Percentiles rank a stretch among this genome's conserved stretches.
These are phyloP conservation scores for Monilinia polystroma DNA, from an alignment of 2,329 filamentous ascomycete genomes.

Conservation along the genomic window DNA sequence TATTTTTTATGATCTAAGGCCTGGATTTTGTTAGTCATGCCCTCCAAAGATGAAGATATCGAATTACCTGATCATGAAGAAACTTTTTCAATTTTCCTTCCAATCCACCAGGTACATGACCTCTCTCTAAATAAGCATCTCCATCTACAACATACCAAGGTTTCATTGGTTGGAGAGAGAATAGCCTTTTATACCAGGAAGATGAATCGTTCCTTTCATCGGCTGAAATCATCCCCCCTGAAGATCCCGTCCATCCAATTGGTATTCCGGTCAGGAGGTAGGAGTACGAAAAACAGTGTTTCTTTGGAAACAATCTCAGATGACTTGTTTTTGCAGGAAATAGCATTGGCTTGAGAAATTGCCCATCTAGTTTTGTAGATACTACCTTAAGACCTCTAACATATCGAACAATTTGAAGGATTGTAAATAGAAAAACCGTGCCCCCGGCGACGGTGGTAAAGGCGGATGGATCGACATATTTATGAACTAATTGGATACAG, in stretches of 20 bases:
- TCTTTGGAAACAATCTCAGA: slow-evolving; percentile 63
- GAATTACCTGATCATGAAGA: slow-evolving; percentile 53
- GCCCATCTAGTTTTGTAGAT: slow-evolving; percentile 21
- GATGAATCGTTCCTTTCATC: slow-evolving; percentile 34
- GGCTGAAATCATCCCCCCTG: slow-evolving; percentile 56
- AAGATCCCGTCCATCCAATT: slow-evolving; percentile 57
- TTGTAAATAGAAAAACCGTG: slow-evolving; percentile 20
- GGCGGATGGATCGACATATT: slow-evolving; percentile 24
- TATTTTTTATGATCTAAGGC: slow-evolving; percentile 58
- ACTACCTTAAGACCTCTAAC: slow-evolving; percentile 25
- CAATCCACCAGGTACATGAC: slow-evolving; percentile 52
- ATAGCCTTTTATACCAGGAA: slow-evolving; percentile 37
- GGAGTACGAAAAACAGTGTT: slow-evolving; percentile 67
- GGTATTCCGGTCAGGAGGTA: slow-evolving; percentile 70
- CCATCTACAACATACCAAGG: slow-evolving; percentile 58
- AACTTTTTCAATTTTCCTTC: slow-evolving; percentile 62
- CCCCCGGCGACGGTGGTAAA: slow-evolving; percentile 22
- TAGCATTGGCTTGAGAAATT: slow-evolving; percentile 48
- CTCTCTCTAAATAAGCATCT: slow-evolving; percentile 60
- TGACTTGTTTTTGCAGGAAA: slow-evolving; percentile 67
- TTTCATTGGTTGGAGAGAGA: slow-evolving; percentile 36
- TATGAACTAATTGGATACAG: slow-evolving; percentile 13
- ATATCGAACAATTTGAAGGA: slow-evolving; percentile 32
- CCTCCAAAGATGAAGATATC: not conserved
- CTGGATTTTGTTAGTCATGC: slow-evolving; percentile 43